A percentile compares a stretch with the other conserved stretches of the same genome.
Conservation (phyloP, 2,329 filamentous ascomycete species). For the Aspergillus sp. region DNA sequence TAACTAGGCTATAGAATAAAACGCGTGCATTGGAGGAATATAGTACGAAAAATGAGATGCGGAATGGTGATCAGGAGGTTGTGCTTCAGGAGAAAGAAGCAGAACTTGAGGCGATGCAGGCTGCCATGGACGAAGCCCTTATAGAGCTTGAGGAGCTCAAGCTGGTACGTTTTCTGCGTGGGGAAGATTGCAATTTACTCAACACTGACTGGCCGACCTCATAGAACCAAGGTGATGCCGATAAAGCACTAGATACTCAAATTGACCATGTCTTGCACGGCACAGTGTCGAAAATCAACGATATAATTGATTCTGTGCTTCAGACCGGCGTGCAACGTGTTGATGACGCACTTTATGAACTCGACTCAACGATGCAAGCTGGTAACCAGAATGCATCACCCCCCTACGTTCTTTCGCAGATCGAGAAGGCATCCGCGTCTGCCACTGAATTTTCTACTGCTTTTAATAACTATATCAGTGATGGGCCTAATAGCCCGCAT, state of each 20-base stretch:
- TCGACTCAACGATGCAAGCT: constrained; percentile 97
- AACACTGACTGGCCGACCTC: not conserved
- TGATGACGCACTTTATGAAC: constrained; percentile 93
- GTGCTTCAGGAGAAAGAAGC: constrained; percentile 92
- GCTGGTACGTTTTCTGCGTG: constrained; percentile 42
- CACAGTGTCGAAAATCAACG: constrained; percentile 90
- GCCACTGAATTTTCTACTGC: constrained; percentile 97
- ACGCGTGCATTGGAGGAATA: constrained; percentile 82
- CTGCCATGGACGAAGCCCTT: constrained; percentile 93
- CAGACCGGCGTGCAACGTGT: constrained; percentile 91
- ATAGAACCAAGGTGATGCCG: constrained; percentile 69
- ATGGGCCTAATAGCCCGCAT: constrained; percentile 87
- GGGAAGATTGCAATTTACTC: not conserved
- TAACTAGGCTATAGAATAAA: constrained; percentile 64
- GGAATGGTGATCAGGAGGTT: constrained; percentile 80
- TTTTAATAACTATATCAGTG: constrained; percentile 98
- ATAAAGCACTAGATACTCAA: constrained; percentile 81
- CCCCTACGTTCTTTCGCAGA: constrained; percentile 90
- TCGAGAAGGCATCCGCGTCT: constrained; percentile 91
- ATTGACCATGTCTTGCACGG: constrained; percentile 86
- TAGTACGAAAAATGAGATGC: constrained; percentile 73
- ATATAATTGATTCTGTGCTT: constrained; percentile 94
- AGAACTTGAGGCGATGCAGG: constrained; percentile 96
- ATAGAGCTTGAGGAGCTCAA: constrained; percentile 88
- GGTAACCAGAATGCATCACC: constrained; percentile 98